Percentiles rank a stretch among this genome's conserved stretches.
These are phyloP conservation scores for Sambucus nigra DNA, from an alignment of 129 eudicot genomes.

Conservation along the genomic window DNA sequence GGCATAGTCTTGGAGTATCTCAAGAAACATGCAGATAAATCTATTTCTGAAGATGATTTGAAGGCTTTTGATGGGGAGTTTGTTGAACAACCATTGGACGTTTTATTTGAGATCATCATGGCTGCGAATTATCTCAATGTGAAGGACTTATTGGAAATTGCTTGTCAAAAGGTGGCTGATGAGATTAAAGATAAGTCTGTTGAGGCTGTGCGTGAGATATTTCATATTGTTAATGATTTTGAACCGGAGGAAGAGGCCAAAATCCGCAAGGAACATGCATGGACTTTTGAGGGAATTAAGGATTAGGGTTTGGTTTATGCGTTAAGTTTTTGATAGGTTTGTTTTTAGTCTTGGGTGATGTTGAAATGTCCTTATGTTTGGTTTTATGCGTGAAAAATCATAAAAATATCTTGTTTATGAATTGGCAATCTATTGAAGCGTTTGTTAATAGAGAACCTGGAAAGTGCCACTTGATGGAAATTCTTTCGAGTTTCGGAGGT, in stretches of 20 bases:
- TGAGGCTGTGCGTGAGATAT: not conserved
- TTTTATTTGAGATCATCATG: not conserved
- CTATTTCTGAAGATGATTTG: not conserved
- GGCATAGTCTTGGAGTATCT: not conserved
- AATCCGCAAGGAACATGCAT: not conserved
- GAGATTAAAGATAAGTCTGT: not conserved
- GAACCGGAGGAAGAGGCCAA: not conserved
- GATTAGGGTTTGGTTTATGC: too few species aligned
- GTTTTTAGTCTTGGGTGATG: too few species aligned
- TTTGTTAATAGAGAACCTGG: too few species aligned
- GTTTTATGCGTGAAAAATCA: too few species aligned
- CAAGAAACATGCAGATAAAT: not conserved
- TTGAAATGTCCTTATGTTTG: too few species aligned
- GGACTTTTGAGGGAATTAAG: conserved; percentile 4
- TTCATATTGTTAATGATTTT: not conserved
- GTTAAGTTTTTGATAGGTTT: too few species aligned
- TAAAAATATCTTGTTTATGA: too few species aligned
- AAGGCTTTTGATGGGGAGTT: not conserved
- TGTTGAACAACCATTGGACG: not conserved
- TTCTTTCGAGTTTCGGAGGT: too few species aligned
- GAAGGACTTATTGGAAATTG: not conserved
- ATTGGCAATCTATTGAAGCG: too few species aligned
- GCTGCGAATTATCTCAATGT: not conserved
- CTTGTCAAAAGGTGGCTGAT: not conserved
- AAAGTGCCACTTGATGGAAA: too few species aligned